Evolutionary conservation across 2,329 filamentous ascomycete genomes (phyloP), one percentile per base, ranked within the genome.

Genomic region (Penicillium griseofulvum): DNA sequence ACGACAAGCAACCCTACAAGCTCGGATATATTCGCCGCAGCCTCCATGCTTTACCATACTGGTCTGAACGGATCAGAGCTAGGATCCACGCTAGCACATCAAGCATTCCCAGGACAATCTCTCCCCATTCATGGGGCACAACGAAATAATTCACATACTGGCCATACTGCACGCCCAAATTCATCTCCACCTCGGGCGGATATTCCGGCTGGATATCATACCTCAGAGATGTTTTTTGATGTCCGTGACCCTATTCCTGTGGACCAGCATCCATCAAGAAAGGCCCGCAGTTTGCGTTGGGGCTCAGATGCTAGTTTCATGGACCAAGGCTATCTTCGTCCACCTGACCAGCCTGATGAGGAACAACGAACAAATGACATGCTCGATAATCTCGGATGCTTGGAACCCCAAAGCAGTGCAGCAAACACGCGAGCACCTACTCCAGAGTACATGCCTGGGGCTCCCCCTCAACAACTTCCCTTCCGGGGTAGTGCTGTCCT

Each of bases 251-350:
- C 71, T 2, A 65, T 70, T 24, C 65, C 68, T 2, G 62, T 62
- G 19, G 72, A 71, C 56, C 71, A 71, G 56, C 71, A 71, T 65
- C 72, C 71, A 34, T 73, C 68, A 50, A 68, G 71, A 54, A 78
- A 65, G 78, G 65, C 64, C 19, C 67, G 69, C 11, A 66, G 70
- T 49, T 77, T 88, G 42, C 82, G 83, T 58, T 90, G 85, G 82
- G 87, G 87, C 10, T 87, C 87, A 0, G 87, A 90, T 69, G 70
- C 80, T n/a, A 83, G 78, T 54, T 90, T 90, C 67, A 80, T 76
- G 57, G 69, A 78, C 6, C 82, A 83, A 62, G 80, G 79, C n/a
- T 90, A 86, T 63, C 74, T 83, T 7, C 81, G 85, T 0, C 76
- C 78, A 10, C 77, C 80, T 7, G 74, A 80, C 55, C 80, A 83